These are phyloP conservation scores for Colletotrichum tanaceti DNA, from an alignment of 2,329 filamentous ascomycete species.

Conservation along the genomic window DNA sequence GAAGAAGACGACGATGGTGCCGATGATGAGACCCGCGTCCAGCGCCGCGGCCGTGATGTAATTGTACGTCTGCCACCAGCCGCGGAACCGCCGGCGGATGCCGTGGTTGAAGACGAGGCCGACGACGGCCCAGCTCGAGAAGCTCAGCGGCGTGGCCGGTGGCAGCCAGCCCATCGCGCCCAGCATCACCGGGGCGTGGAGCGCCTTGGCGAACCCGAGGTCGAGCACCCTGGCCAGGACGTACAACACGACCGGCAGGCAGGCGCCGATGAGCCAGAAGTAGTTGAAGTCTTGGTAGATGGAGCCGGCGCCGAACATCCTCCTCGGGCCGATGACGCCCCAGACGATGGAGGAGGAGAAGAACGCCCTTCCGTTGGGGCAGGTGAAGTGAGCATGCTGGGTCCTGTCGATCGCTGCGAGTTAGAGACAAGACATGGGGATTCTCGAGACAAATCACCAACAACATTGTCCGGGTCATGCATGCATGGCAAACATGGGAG, in stretches of 20 bases:
- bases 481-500: too few species aligned
- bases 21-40: conserved; percentile 54
- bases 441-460: too few species aligned
- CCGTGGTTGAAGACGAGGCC: conserved; percentile 69
- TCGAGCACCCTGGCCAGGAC: conserved; percentile 48
- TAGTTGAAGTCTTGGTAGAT: conserved; percentile 41
- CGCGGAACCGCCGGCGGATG: conserved; percentile 64
- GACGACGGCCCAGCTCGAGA: conserved; percentile 68
- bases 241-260: conserved; percentile 62
- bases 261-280: conserved; percentile 56
- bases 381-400: conserved; percentile 54
- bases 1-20: conserved; percentile 49
- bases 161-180: conserved; percentile 65
- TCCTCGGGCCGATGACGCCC: conserved; percentile 67
- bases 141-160: conserved; percentile 70
- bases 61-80: conserved; percentile 67
- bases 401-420: conserved; percentile 52
- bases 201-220: conserved; percentile 56
- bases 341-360: conserved; percentile 68
- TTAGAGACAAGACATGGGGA: background rate
- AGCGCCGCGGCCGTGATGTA: conserved; percentile 55
- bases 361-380: conserved; percentile 54
- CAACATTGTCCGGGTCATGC: too few species aligned
- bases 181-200: conserved; percentile 69
- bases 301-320: conserved; percentile 64